These are phyloP conservation scores for Vitis rupestris DNA, from an alignment of 164 flowering plant genomes.

Conservation along the genomic window DNA sequence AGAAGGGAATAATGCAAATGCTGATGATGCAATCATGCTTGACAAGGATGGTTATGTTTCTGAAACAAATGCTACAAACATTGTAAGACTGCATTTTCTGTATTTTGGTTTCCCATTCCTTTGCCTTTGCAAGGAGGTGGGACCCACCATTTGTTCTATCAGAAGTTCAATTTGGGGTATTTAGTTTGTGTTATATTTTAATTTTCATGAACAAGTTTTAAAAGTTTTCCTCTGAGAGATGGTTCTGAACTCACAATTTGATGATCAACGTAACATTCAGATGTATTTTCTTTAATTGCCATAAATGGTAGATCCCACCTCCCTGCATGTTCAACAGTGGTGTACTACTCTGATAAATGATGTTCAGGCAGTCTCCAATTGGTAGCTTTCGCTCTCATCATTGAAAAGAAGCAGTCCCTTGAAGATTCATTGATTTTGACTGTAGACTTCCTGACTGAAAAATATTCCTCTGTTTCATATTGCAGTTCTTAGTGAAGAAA, in stretches of 20 bases:
- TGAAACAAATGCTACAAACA: slow-evolving; percentile 96
- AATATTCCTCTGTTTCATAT: slow-evolving; percentile 5
- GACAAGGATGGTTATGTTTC: slow-evolving; percentile 99
- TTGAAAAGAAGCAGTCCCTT: neutral
- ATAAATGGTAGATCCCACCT: neutral
- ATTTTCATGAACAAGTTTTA: neutral
- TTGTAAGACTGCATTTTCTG: slow-evolving; percentile 46
- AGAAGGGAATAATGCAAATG: slow-evolving; percentile 83
- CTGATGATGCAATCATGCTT: slow-evolving; percentile 96
- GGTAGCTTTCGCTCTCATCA: neutral
- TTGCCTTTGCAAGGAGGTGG: neutral
- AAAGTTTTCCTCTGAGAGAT: neutral
- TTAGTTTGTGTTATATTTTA: no score
- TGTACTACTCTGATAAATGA: neutral
- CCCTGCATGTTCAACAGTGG: neutral
- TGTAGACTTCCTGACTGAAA: slow-evolving; percentile 4
- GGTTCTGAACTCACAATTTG: neutral
- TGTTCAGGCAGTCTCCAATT: neutral
- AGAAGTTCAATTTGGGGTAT: no score
- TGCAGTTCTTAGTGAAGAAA: slow-evolving; percentile 93
- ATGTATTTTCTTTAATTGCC: neutral
- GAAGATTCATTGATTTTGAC: neutral
- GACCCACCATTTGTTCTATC: neutral
- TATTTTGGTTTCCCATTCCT: neutral
- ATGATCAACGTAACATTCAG: neutral